These are phyloP conservation scores for Chlamydomonas incerta DNA, from an alignment of 139 green algal genomes.

Conservation along the genomic window DNA sequence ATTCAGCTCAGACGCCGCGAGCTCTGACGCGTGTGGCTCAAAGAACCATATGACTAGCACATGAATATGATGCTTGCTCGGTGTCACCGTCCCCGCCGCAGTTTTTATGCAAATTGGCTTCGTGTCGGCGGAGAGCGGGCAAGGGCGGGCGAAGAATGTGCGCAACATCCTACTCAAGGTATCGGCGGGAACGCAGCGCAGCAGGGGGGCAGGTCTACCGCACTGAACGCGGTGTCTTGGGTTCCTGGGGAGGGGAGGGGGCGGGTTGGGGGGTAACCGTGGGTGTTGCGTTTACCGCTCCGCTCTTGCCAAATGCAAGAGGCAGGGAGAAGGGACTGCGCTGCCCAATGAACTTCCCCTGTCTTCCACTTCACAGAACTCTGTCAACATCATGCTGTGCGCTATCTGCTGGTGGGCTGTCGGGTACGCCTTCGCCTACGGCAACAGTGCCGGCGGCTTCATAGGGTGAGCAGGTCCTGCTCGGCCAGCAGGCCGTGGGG, in stretches of 20 bases:
- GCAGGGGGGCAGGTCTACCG: no score
- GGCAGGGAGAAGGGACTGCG: no score
- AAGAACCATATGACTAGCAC: no score
- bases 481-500: no score
- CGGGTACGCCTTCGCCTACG: conserved; percentile 79
- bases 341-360: neutral
- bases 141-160: conserved; percentile 64
- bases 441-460: conserved; percentile 49
- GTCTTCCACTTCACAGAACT: neutral
- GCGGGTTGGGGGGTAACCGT: no score
- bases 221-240: no score
- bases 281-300: no score
- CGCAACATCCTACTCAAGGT: conserved; percentile 64
- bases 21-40: no score
- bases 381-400: conserved; percentile 56
- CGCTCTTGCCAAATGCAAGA: no score
- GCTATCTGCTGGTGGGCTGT: conserved; percentile 71
- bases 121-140: conserved; percentile 57
- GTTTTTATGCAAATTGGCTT: conserved; percentile 60
- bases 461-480: conserved; percentile 66
- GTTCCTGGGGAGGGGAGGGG: no score
- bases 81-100: neutral
- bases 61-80: neutral
- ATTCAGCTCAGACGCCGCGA: no score
- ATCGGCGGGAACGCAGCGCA: no score